Base-by-base conservation (phyloP, 2,329 filamentous ascomycete species). In the Hypoxylon sp. region DNA sequence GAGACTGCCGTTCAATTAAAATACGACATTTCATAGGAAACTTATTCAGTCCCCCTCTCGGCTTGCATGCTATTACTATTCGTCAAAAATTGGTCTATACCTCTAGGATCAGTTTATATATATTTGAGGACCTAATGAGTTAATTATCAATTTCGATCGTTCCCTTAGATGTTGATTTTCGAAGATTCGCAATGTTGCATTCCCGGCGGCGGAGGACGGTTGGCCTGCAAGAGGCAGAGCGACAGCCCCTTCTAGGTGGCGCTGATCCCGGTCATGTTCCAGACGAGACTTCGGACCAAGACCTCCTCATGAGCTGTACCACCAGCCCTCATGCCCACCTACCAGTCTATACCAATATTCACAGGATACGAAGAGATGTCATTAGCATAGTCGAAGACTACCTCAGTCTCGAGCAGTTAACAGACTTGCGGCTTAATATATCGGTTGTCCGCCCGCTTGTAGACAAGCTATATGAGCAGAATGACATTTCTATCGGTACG, bases 371-470 rank as follows among this genome's bases (percentile, higher is more conserved):
- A 25, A 78, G 82, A 67, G 83, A 87, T 68, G 81, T 88, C 50
- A 75, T 79, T 55, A 80, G 79, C 48, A 82, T 85, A 20, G 82
- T 86, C 38, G 83, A 86, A 72, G 79, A 81, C 67, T 80, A 81
- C 61, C 70, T 83, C 65, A 90, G 84, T 48, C 75, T 88, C 47
- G 88, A 91, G 61, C 90, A 94, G 74, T 75, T 95, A 57, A 83
- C 87, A 64, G 88, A 91, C 68, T 86, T 91, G 46, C 82, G 89
- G 51, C 91, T 94, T 77, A 94, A 94, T 67, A 81, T 90, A 40
- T 80, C 87, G 1, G 86, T 94, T 32, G 86, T 94, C 13, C 82
- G 90, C 50, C 90, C 90, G 1, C 73, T 94, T 17, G 89, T 94
- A n/a, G 89, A 94, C 67, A 88, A 90, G 67, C 80, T 93, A 6